Evolutionary conservation across 2,329 filamentous ascomycete species (phyloP), one percentile per base, ranked within the genome.

Genomic region (Aureobasidium sp.): DNA sequence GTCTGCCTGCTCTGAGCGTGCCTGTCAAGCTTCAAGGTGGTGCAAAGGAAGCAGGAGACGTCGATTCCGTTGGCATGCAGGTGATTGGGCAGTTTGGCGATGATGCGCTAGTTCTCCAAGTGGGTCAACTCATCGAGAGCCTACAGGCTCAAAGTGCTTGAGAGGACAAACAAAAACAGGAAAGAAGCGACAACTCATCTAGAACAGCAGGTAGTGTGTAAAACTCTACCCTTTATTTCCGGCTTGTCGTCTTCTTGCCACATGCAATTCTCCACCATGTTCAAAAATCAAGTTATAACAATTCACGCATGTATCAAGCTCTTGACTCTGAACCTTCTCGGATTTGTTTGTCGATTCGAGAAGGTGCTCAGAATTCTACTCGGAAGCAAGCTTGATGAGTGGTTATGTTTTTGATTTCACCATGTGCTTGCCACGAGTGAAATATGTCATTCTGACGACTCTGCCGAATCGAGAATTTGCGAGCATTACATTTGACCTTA

Each of bases 1-100:
- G 94, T 0, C 77, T 99, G 61, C 94, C 94, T 3, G 90, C 92
- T 12, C 83, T 97, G 56, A 97, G 89, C 67, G 81, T 99, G 12
- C 93, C 94, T 0, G 79, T 88, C 65, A 42, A 60, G 25, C 64
- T 61, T 2, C 47, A 66, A 37, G 67, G 63, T 27, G 60, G 61
- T 34, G 61, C 45, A 29, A 45, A 5, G 22, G 55, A 55, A 63
- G 52, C 64, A 45, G 76, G 67, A 1, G 70, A 77, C 45, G 70
- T 78, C 7, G 68, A 73, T 36, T 77, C 74, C 55, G 79, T 81
- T 1, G 89, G 90, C 0, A 78, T 94, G 70, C 90, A 94, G 71
- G 72, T 93, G 12, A 87, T 92, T 66, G 89, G 87, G n/a, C 90
- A 94, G 72, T 92, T 86, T 71, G 90, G 88, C 73, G 86, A 91